A percentile compares a stretch with the other conserved stretches of the same genome.
phyloP scores from a whole-genome alignment of 2,329 filamentous ascomycete species.

The Bisporella sp. region DNA sequence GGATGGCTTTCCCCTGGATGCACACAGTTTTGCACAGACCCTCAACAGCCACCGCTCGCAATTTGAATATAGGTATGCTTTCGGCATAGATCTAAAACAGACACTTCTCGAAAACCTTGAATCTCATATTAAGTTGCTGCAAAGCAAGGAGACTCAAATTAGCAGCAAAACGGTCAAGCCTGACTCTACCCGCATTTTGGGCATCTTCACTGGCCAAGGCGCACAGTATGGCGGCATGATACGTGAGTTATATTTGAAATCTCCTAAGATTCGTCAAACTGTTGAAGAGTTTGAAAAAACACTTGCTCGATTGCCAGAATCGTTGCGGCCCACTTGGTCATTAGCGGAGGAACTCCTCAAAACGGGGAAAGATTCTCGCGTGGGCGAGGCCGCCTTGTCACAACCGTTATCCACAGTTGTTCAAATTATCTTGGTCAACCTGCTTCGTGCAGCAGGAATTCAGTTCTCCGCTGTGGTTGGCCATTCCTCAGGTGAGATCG shows the following conservation, averaged over 20 bases:
- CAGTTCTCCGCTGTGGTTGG: slow-evolving; percentile 31
- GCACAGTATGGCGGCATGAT: not conserved
- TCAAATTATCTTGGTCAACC: slow-evolving; percentile 36
- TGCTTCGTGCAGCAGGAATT: slow-evolving; percentile 35
- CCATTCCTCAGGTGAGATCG: slow-evolving; percentile 41
- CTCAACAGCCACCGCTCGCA: not conserved
- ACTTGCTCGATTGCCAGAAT: too few species aligned
- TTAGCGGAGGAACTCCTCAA: slow-evolving; percentile 1
- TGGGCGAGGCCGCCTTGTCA: slow-evolving; percentile 26
- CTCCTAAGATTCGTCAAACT: too few species aligned
- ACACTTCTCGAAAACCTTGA: too few species aligned
- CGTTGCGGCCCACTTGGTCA: not conserved
- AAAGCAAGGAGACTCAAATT: too few species aligned
- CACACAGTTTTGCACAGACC: not conserved
- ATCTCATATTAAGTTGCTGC: too few species aligned
- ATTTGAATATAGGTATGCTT: too few species aligned
- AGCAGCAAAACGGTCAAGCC: too few species aligned
- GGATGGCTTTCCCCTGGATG: not conserved
- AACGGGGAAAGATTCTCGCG: slow-evolving; percentile 23
- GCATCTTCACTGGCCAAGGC: not conserved
- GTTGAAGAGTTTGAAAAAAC: too few species aligned
- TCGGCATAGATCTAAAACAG: too few species aligned
- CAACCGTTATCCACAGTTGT: slow-evolving; percentile 38
- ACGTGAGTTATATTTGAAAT: not conserved
- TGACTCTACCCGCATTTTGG: too few species aligned